A percentile compares a stretch with the other conserved stretches of the same genome.
phyloP scores from a whole-genome alignment of 2,329 filamentous ascomycete species.

The Dactylellina leptospora region DNA sequence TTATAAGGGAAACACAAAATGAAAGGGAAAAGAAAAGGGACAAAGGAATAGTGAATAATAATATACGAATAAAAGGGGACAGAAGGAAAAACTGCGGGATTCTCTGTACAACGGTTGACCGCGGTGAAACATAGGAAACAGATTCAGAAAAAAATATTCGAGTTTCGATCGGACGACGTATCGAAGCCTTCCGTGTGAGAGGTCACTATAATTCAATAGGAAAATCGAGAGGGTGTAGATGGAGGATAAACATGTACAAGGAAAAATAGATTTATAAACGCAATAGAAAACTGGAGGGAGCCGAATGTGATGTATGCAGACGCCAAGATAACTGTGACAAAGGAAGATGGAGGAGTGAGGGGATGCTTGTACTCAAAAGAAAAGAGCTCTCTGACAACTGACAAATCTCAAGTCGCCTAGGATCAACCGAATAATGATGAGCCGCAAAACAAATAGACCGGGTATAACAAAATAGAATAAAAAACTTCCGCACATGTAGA shows the following conservation, averaged over 20 bases:
- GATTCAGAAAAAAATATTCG: neutral
- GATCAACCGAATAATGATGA: neutral
- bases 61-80: neutral
- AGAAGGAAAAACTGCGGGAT: slow-evolving; percentile 9
- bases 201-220: no score
- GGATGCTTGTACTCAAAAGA: slow-evolving; percentile 28
- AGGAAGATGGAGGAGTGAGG: slow-evolving; percentile 25
- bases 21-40: neutral
- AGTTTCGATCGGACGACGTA: slow-evolving; percentile 8
- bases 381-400: slow-evolving; percentile 31
- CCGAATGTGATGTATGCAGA: slow-evolving; percentile 53
- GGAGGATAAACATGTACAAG: slow-evolving; percentile 52
- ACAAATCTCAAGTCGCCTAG: slow-evolving; percentile 4
- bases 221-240: slow-evolving; percentile 6
- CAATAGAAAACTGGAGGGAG: slow-evolving; percentile 42
- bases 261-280: slow-evolving; percentile 47
- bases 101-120: slow-evolving; percentile 45
- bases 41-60: neutral
- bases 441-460: slow-evolving; percentile 19
- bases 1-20: neutral
- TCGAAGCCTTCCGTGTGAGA: slow-evolving; percentile 3
- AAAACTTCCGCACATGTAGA: slow-evolving; percentile 26
- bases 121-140: slow-evolving; percentile 33
- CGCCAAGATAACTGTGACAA: slow-evolving; percentile 51
- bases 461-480: slow-evolving; percentile 6